Evolutionary conservation across 352 stramenopile genomes (phyloP).

Genomic region (Phytopythium boreale): DNA sequence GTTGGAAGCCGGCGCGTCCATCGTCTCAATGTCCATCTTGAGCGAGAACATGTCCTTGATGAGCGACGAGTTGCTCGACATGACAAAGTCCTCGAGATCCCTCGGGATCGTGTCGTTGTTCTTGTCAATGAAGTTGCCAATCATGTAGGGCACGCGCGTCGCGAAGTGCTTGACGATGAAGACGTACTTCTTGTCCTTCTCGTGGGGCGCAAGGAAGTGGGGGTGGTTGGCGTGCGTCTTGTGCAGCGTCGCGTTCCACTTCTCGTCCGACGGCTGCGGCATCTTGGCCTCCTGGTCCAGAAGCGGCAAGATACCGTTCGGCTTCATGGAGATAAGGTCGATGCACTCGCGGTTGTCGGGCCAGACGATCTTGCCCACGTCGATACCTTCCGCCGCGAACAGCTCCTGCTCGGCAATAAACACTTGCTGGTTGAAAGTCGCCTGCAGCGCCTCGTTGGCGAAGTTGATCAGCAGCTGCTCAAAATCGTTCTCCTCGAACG

Average conservation of each 20-base stretch:
- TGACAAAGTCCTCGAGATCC: slow-evolving; percentile 89
- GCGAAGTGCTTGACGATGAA: slow-evolving; percentile 98
- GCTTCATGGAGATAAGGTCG: slow-evolving; percentile 76
- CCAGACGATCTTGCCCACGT: slow-evolving; percentile 81
- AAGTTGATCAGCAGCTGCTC: slow-evolving; percentile 91
- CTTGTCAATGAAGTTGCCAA: slow-evolving; percentile 95
- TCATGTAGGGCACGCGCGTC: slow-evolving; percentile 93
- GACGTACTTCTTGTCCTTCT: slow-evolving; percentile 89
- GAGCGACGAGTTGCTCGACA: slow-evolving; percentile 68
- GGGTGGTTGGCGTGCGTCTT: slow-evolving; percentile 68
- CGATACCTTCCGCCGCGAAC: slow-evolving; percentile 77
- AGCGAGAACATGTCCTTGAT: slow-evolving; percentile 83
- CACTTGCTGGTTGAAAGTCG: slow-evolving; percentile 89
- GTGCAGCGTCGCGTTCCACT: slow-evolving; percentile 83
- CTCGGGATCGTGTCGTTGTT: slow-evolving; percentile 95
- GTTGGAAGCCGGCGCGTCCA: slow-evolving; percentile 30
- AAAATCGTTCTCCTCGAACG: slow-evolving; percentile 93
- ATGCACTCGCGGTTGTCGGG: slow-evolving; percentile 86
- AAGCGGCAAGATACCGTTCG: slow-evolving; percentile 76
- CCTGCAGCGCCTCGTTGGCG: slow-evolving; percentile 86
- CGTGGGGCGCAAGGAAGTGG: slow-evolving; percentile 76
- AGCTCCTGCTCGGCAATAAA: slow-evolving; percentile 86
- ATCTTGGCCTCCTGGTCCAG: slow-evolving; percentile 81
- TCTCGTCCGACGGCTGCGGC: slow-evolving; percentile 79
- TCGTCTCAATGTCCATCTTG: slow-evolving; percentile 50